These are phyloP conservation scores for Phlebiopsis flavidoalba DNA, from an alignment of 768 basidiomycete species.

Conservation along the genomic window DNA sequence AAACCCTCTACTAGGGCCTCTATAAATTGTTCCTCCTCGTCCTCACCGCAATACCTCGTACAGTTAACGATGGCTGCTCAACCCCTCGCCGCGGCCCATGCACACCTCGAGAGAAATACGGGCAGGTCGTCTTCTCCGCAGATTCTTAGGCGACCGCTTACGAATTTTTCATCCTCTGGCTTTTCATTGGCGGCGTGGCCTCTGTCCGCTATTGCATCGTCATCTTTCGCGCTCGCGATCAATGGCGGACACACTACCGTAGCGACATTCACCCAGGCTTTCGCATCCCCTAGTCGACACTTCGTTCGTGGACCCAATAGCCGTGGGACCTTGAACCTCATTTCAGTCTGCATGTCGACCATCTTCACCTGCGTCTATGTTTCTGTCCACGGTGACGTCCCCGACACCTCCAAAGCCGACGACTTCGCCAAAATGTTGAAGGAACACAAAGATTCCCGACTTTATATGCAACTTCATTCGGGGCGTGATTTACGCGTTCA, in stretches of 20 bases:
- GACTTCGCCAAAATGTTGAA: background rate
- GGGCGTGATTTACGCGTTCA: background rate
- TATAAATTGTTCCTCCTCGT: too few relatives aligned
- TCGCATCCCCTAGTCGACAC: background rate
- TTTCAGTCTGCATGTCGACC: background rate
- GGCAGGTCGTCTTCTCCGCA: background rate
- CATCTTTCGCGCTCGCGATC: background rate
- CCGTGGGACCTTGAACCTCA: background rate
- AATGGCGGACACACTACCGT: background rate
- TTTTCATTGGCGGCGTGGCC: background rate
- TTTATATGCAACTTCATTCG: background rate
- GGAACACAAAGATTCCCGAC: background rate
- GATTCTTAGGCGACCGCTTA: background rate
- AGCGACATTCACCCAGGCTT: too few relatives aligned
- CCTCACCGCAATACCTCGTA: too few relatives aligned
- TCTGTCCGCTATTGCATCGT: background rate
- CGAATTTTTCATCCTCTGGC: background rate
- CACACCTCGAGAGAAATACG: background rate
- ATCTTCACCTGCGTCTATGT: slow-evolving; percentile 4
- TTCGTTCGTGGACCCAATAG: background rate
- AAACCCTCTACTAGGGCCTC: too few relatives aligned
- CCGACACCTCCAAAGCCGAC: background rate
- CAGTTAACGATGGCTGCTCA: too few relatives aligned
- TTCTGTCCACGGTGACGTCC: background rate
- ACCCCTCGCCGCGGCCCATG: too few relatives aligned